phyloP scores from a whole-genome alignment of 371 early-diverging fungal genomes.

The Phascolomyces articulosus region DNA sequence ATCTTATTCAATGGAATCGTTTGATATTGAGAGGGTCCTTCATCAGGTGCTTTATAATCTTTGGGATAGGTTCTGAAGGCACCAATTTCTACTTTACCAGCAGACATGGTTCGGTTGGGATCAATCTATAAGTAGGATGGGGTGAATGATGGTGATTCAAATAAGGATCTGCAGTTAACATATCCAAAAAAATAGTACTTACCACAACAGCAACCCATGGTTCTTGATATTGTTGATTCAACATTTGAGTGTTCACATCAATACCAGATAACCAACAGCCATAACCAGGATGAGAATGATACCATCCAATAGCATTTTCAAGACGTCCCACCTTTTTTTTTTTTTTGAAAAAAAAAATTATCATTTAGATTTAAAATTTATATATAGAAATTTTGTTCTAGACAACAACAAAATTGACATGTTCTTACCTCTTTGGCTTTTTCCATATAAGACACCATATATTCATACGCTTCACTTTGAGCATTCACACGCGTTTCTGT shows the following conservation, averaged over 20 bases:
- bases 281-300: constrained; percentile 98
- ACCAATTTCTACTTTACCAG: constrained; percentile 97
- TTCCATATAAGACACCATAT: constrained; percentile 93
- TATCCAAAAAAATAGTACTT: too few relatives aligned
- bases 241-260: constrained; percentile 94
- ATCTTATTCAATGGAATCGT: constrained; percentile 93
- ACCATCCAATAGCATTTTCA: constrained; percentile 98
- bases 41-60: constrained; percentile 82
- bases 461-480: constrained; percentile 92
- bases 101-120: constrained; percentile 94
- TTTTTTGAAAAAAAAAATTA: neutral
- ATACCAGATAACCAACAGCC: constrained; percentile 99
- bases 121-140: constrained; percentile 82
- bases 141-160: too few relatives aligned
- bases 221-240: constrained; percentile 94
- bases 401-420: neutral
- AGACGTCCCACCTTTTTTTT: constrained; percentile 78
- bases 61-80: constrained; percentile 96
- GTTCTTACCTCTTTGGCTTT: constrained; percentile 74
- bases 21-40: constrained; percentile 74
- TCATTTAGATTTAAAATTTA: neutral
- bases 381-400: too few relatives aligned
- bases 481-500: constrained; percentile 99
- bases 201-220: constrained; percentile 96
- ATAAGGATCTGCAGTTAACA: too few relatives aligned